phyloP scores from a whole-genome alignment of 371 early-diverging fungal species.

The Mucor saturninus region DNA sequence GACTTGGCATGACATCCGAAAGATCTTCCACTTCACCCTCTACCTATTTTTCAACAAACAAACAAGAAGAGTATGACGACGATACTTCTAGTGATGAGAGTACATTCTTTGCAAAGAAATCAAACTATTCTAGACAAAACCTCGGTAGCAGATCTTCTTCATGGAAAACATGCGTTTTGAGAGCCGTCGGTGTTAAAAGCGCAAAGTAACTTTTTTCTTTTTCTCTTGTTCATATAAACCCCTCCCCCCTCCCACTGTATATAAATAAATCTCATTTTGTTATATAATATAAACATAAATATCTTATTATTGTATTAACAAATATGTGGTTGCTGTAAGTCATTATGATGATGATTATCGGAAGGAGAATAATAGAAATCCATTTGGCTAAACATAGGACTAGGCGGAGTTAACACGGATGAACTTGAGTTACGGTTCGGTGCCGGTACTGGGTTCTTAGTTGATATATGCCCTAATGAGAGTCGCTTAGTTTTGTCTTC shows the following conservation, averaged over 20 bases:
- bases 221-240: neutral
- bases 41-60: neutral
- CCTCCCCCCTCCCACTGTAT: neutral
- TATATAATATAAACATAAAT: neutral
- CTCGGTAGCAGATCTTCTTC: neutral
- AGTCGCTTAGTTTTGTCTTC: slow-evolving; percentile 3
- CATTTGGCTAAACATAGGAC: slow-evolving; percentile 19
- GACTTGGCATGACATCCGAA: neutral
- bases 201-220: neutral
- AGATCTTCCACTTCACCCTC: neutral
- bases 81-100: slow-evolving; percentile 2
- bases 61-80: neutral
- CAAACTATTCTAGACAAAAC: slow-evolving; percentile 3
- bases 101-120: slow-evolving; percentile 8
- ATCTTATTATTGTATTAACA: too few relatives aligned
- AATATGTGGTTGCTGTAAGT: too few relatives aligned
- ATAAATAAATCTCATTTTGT: neutral
- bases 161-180: slow-evolving; percentile 14
- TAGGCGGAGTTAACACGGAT: slow-evolving; percentile 2
- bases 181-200: slow-evolving; percentile 10
- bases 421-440: neutral
- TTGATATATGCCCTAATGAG: slow-evolving; percentile 3
- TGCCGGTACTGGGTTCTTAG: neutral
- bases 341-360: slow-evolving; percentile 4
- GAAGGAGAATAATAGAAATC: slow-evolving; percentile 22